These are phyloP conservation scores for Bretschneidera sinensis DNA, from an alignment of 345 rosid species.

Conservation along the genomic window DNA sequence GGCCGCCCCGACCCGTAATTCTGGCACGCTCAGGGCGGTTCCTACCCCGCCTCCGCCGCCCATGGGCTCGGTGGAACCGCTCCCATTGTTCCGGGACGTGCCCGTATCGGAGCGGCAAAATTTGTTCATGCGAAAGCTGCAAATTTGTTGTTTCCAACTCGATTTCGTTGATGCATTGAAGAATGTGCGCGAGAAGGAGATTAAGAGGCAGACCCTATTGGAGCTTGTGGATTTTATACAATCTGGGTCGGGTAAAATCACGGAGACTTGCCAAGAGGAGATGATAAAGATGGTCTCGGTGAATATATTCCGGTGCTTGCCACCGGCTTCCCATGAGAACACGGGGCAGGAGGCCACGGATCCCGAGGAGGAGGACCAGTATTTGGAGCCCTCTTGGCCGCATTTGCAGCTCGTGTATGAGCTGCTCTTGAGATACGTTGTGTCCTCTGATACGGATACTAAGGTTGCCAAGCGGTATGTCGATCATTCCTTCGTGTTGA, in stretches of 20 bases:
- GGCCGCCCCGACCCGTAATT: constrained; percentile 18
- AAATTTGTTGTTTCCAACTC: constrained; percentile 73
- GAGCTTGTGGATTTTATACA: constrained; percentile 81
- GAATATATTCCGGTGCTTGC: constrained; percentile 67
- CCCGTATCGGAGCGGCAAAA: constrained; percentile 56
- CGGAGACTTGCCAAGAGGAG: constrained; percentile 71
- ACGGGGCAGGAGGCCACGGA: constrained; percentile 71
- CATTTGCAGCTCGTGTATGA: constrained; percentile 88
- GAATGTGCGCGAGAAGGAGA: constrained; percentile 68
- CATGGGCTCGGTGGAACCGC: constrained; percentile 58
- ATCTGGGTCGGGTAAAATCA: constrained; percentile 65
- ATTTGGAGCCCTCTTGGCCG: constrained; percentile 80
- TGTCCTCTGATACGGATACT: constrained; percentile 74
- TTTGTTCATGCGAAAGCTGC: constrained; percentile 62
- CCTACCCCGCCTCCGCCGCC: constrained; percentile 36
- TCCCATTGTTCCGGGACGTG: constrained; percentile 61
- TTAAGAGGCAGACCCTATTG: constrained; percentile 68
- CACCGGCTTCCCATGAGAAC: constrained; percentile 72
- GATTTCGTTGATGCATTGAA: constrained; percentile 58
- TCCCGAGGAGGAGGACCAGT: constrained; percentile 85
- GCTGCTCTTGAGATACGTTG: constrained; percentile 64
- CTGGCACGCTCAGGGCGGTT: constrained; percentile 4
- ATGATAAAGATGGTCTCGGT: constrained; percentile 67
- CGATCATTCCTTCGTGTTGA: constrained; percentile 70
- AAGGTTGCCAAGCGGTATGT: constrained; percentile 75